phyloP scores from a whole-genome alignment of 495 filamentous ascomycete genomes.

The Tuber brumale region DNA sequence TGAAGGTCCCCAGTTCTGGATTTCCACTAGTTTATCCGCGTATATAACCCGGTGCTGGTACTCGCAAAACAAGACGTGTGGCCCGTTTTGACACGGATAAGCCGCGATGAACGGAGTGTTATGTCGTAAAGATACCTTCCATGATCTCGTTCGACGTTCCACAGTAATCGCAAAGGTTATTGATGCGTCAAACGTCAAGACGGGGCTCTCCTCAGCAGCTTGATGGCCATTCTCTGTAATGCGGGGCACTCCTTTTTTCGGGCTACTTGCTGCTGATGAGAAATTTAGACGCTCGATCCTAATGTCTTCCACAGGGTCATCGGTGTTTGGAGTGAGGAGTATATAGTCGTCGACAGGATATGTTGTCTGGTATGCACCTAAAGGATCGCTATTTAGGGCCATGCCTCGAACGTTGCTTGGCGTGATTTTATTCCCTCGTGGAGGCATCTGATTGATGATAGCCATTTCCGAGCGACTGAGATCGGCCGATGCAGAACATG shows the following conservation, averaged over 20 bases:
- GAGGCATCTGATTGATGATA: slow-evolving; percentile 51
- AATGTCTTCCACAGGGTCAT: slow-evolving; percentile 55
- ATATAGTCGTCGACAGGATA: slow-evolving; percentile 60
- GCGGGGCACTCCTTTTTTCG: slow-evolving; percentile 26
- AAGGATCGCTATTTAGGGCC: slow-evolving; percentile 56
- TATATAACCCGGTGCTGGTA: slow-evolving; percentile 53
- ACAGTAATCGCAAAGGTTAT: slow-evolving; percentile 63
- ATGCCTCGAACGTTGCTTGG: slow-evolving; percentile 55
- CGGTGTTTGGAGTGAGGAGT: slow-evolving; percentile 48
- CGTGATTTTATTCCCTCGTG: slow-evolving; percentile 46
- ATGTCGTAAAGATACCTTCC: slow-evolving; percentile 56
- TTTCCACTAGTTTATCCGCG: slow-evolving; percentile 55
- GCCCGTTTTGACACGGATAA: slow-evolving; percentile 62
- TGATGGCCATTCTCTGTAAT: slow-evolving; percentile 24
- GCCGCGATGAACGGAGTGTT: slow-evolving; percentile 62
- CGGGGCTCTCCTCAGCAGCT: slow-evolving; percentile 43
- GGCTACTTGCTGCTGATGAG: slow-evolving; percentile 24
- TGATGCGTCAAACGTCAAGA: slow-evolving; percentile 53
- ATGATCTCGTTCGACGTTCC: slow-evolving; percentile 46
- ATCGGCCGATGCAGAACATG: slow-evolving; percentile 56
- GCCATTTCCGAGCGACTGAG: slow-evolving; percentile 58
- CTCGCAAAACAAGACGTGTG: slow-evolving; percentile 63
- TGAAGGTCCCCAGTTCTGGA: slow-evolving; percentile 54
- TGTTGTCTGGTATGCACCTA: slow-evolving; percentile 52
- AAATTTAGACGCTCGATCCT: slow-evolving; percentile 60